Percentiles rank a stretch among this genome's conserved stretches.
These are phyloP conservation scores for Coemansia sp. DNA, from an alignment of 192 early-diverging fungal species.

Conservation along the genomic window DNA sequence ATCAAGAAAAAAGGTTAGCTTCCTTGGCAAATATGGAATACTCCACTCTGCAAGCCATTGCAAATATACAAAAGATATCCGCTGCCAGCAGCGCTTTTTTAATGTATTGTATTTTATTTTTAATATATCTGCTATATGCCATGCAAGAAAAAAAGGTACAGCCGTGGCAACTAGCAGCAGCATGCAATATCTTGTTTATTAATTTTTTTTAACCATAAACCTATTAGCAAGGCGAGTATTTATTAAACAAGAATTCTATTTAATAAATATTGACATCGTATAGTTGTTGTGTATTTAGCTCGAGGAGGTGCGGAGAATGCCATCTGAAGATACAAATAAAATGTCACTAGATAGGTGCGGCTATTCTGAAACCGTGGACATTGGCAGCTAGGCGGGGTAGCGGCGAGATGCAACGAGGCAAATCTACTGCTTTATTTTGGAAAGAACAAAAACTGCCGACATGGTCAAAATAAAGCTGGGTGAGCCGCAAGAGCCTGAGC, in stretches of 20 bases:
- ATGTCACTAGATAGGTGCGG: background rate
- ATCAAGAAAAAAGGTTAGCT: background rate
- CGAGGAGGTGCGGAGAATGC: background rate
- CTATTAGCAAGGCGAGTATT: background rate
- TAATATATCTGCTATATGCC: background rate
- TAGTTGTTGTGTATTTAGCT: slow-evolving; percentile 1
- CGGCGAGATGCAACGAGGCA: background rate
- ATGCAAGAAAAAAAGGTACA: background rate
- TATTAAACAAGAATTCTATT: background rate
- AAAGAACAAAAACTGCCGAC: too few species aligned
- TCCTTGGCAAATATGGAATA: background rate
- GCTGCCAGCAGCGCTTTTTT: background rate
- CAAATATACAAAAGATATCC: background rate
- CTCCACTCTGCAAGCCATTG: background rate
- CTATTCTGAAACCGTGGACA: slow-evolving; percentile 13
- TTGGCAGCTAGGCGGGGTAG: background rate
- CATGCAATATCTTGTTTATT: background rate
- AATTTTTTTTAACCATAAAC: background rate
- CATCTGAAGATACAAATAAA: background rate
- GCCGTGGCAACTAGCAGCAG: slow-evolving; percentile 5
- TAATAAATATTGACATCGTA: background rate
- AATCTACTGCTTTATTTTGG: slow-evolving; percentile 11
- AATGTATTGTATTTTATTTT: background rate
- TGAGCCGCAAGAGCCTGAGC: background rate
- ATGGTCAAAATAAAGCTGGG: background rate